phyloP scores from a whole-genome alignment of 1,139 yeast genomes.

The Pichia cactophila region DNA sequence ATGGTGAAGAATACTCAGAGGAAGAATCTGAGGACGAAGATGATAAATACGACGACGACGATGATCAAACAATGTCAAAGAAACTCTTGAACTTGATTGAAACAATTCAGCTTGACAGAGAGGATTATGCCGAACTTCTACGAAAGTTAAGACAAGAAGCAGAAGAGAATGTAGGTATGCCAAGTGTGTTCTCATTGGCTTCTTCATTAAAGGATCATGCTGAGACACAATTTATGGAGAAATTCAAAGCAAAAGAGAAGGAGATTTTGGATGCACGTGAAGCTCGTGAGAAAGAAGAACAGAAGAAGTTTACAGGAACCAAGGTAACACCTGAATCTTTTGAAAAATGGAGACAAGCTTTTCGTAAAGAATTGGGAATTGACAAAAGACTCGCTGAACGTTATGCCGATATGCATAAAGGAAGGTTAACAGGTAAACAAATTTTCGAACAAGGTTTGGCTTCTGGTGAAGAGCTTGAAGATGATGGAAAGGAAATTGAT shows the following conservation, averaged over 20 bases:
- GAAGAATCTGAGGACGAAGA: conserved; percentile 30
- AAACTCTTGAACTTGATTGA: conserved; percentile 50
- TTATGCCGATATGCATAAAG: conserved; percentile 53
- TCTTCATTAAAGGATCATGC: conserved; percentile 74
- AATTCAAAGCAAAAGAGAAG: conserved; percentile 49
- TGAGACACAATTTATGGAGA: conserved; percentile 54
- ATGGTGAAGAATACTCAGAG: conserved; percentile 29
- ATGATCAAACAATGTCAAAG: conserved; percentile 37
- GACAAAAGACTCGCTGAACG: conserved; percentile 45
- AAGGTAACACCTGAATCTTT: conserved; percentile 62
- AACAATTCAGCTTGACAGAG: conserved; percentile 40
- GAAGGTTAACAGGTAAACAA: conserved; percentile 78
- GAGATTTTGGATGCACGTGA: conserved; percentile 50
- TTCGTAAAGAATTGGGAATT: conserved; percentile 59
- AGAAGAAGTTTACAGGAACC: conserved; percentile 60
- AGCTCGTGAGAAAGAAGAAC: conserved; percentile 56
- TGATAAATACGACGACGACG: conserved; percentile 37
- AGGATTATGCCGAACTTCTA: conserved; percentile 38
- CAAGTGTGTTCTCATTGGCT: conserved; percentile 73
- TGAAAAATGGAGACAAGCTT: conserved; percentile 65
- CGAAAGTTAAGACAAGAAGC: conserved; percentile 52
- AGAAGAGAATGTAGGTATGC: conserved; percentile 75
- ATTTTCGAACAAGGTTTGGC: conserved; percentile 87
- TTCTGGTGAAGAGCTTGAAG: conserved; percentile 28
- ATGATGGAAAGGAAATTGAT: conserved; percentile 21